Conservation (phyloP, 768 basidiomycete genomes). For the Podaxis mareebaensis region DNA sequence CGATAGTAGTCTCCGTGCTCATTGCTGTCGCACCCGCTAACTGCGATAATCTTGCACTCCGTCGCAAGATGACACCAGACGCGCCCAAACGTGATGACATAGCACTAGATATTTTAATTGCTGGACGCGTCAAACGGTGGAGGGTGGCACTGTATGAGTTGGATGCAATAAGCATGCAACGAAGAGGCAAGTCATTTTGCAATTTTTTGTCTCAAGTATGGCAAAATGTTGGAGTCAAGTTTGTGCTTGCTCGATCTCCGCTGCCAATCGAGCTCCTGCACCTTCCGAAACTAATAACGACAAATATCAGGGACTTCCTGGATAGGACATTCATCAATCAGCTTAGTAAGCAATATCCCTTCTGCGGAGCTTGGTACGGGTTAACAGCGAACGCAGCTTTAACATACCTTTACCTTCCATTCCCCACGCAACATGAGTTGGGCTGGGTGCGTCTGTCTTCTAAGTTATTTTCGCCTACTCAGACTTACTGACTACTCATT, state of each 20-base stretch:
- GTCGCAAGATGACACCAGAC: constrained; percentile 1
- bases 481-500: constrained; percentile 12
- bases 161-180: constrained; percentile 7
- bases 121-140: not conserved
- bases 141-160: not conserved
- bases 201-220: not conserved
- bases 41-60: constrained; percentile 7
- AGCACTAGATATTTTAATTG: not conserved
- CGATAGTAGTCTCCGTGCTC: not conserved
- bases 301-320: not conserved
- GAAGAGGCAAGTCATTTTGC: constrained; percentile 1
- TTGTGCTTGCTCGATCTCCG: constrained; percentile 7
- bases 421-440: constrained; percentile 45
- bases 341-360: constrained; percentile 10
- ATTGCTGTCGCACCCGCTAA: not conserved
- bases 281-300: constrained; percentile 4
- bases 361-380: not conserved
- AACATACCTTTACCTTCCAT: not conserved
- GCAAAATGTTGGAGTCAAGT: not conserved
- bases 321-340: not conserved
- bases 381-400: not conserved
- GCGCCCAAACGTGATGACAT: not conserved
- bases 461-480: not conserved
- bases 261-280: constrained; percentile 4
- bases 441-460: constrained; percentile 44